These are phyloP conservation scores for Paraleonurus japonicus DNA, from an alignment of 257 asterid genomes.

Conservation along the genomic window DNA sequence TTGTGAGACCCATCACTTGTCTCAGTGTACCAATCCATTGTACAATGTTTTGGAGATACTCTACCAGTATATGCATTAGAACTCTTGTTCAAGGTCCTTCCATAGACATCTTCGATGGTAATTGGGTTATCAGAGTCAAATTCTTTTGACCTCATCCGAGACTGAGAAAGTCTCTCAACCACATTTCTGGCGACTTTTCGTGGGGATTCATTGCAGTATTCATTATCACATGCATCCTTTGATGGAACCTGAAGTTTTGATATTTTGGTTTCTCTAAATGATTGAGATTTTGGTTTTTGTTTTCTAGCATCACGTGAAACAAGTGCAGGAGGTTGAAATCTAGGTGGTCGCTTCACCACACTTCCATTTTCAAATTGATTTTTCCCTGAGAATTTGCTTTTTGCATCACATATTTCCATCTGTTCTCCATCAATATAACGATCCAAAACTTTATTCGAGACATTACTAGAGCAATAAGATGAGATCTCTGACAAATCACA, in stretches of 20 bases:
- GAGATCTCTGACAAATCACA: constrained; percentile 73
- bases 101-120: constrained; percentile 83
- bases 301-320: constrained; percentile 53
- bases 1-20: constrained; percentile 41
- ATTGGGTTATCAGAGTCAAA: constrained; percentile 62
- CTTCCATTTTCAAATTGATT: constrained; percentile 47
- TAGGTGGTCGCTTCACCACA: constrained; percentile 54
- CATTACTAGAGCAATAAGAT: constrained; percentile 74
- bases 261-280: constrained; percentile 63
- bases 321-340: constrained; percentile 45
- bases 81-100: constrained; percentile 45
- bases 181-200: constrained; percentile 79
- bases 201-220: constrained; percentile 69
- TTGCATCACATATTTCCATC: constrained; percentile 42
- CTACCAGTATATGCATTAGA: constrained; percentile 53
- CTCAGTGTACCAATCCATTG: constrained; percentile 40
- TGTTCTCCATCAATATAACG: constrained; percentile 91
- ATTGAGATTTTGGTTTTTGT: constrained; percentile 76
- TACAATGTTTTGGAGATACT: constrained; percentile 37
- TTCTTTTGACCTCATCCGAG: constrained; percentile 60
- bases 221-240: constrained; percentile 47
- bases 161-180: constrained; percentile 91
- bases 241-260: constrained; percentile 47
- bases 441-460: constrained; percentile 78
- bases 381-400: constrained; percentile 33